phyloP scores from a whole-genome alignment of 805 yeast species.

The Ogataea haglerorum region DNA sequence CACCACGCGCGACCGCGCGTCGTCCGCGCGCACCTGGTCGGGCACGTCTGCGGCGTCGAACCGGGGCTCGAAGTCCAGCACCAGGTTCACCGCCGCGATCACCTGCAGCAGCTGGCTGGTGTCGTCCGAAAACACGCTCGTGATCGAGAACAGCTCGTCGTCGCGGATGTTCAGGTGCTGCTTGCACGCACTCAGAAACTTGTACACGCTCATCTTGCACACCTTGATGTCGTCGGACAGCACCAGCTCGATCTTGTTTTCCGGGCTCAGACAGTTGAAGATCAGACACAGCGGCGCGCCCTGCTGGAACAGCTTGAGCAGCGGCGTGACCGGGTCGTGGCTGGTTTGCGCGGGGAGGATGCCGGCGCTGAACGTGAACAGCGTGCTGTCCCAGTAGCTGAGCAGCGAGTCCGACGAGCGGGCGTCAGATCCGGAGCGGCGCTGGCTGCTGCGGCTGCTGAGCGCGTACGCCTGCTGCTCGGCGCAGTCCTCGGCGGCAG shows the following conservation, averaged over 20 bases:
- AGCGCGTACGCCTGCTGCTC: constrained; percentile 61
- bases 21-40: constrained; percentile 37
- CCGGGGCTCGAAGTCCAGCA: constrained; percentile 15
- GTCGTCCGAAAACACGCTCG: constrained; percentile 81
- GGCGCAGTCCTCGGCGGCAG: constrained; percentile 62
- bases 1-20: constrained; percentile 71
- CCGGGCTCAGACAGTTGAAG: constrained; percentile 64
- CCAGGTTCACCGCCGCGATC: constrained; percentile 63
- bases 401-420: constrained; percentile 17
- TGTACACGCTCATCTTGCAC: constrained; percentile 87
- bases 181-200: constrained; percentile 84
- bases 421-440: constrained; percentile 2
- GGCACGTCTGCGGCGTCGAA: constrained; percentile 14
- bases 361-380: constrained; percentile 70
- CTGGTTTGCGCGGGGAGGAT: constrained; percentile 67
- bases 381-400: constrained; percentile 35
- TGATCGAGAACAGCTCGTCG: constrained; percentile 82
- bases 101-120: constrained; percentile 76
- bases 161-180: constrained; percentile 69
- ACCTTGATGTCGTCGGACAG: constrained; percentile 78
- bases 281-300: constrained; percentile 89
- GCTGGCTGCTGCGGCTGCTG: constrained; percentile 15
- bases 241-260: constrained; percentile 50
- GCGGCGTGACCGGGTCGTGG: constrained; percentile 89
- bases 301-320: constrained; percentile 84